Evolutionary conservation across 768 basidiomycete genomes (phyloP).

Genomic region (Leccinum variicolor): DNA sequence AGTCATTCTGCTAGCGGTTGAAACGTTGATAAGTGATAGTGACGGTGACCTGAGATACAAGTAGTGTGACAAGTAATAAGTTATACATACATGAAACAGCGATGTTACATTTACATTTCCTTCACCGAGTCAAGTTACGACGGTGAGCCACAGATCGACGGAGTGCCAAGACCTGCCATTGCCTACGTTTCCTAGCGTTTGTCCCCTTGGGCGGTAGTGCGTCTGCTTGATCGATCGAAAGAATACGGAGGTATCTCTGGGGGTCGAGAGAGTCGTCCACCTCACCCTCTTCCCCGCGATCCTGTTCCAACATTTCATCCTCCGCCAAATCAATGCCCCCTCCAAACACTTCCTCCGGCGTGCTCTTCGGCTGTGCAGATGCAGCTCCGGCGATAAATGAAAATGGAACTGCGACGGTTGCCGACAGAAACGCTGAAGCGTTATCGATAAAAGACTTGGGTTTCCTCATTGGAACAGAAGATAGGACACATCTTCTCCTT

Average conservation of each 20-base stretch:
- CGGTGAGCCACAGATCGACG: conserved; percentile 31
- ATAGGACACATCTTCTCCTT: conserved; percentile 57
- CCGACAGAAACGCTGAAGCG: conserved; percentile 62
- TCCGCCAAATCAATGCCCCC: conserved; percentile 71
- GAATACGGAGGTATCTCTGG: conserved; percentile 52
- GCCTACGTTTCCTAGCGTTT: conserved; percentile 39
- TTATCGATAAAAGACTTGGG: conserved; percentile 70
- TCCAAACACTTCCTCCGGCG: conserved; percentile 65
- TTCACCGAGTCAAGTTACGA: conserved; percentile 13
- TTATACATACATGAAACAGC: not conserved
- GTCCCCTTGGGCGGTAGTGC: conserved; percentile 27
- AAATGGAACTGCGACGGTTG: conserved; percentile 58
- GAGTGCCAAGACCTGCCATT: conserved; percentile 49
- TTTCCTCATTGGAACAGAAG: conserved; percentile 63
- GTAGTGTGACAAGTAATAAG: not conserved
- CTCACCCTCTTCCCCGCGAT: conserved; percentile 74
- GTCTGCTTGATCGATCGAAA: conserved; percentile 46
- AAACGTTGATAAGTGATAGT: not conserved
- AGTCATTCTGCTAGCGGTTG: not conserved
- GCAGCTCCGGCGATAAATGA: conserved; percentile 45
- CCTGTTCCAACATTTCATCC: conserved; percentile 76
- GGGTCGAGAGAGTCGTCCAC: conserved; percentile 68
- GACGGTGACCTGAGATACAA: not conserved
- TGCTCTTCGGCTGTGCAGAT: conserved; percentile 37
- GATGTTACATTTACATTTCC: not conserved